Base-by-base conservation (phyloP, 176 grass and related monocot genomes). In the Phoenix roebelenii region DNA sequence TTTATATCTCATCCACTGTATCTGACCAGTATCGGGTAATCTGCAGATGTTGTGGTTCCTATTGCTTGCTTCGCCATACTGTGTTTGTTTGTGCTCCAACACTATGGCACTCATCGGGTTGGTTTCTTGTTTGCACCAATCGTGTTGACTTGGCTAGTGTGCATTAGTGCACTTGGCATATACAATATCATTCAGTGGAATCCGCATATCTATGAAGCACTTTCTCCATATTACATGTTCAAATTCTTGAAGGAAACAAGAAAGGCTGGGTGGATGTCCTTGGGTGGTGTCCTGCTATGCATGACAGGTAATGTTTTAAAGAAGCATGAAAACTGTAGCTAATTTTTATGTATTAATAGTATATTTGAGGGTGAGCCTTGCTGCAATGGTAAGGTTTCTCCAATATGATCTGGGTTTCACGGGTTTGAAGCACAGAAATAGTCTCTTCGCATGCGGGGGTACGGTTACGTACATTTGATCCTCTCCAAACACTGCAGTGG, bases 171-270 rank as follows among this genome's bases (percentile, higher is more conserved):
- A 65, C 73, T 98, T 73, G 93, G 93, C 19, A 73, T 98, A 52
- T 98, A 92, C 54, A 98, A 92, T 60, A 92, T 98, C n/a, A 56
- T 88, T 63, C 26, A 92, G 44, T 98, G 93, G 93, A 98, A 98
- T 71, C 93, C 88, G 60, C 74, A 81, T 15, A 74, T 98, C 17
- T 98, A 98, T 66, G 70, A 85, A 76, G 84, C 85, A 64, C 70
- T 98, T 35, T 92, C 89, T 57, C 93, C 93, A 22, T 83, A 54
- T 76, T 81, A 92, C 65, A 98, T 98, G 93, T 79, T 83, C 69
- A 92, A 75, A 61, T 98, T 98, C 79, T 73, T 98, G 69, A 98
- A 77, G 66, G 92, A 98, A 82, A 98, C 93, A 25, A 89, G 69
- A 67, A 98, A 83, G 57, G 66, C 72, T 70, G 93, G 93, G 52